phyloP scores from a whole-genome alignment of 805 yeast genomes.

The Metschnikowia reukaufii region DNA sequence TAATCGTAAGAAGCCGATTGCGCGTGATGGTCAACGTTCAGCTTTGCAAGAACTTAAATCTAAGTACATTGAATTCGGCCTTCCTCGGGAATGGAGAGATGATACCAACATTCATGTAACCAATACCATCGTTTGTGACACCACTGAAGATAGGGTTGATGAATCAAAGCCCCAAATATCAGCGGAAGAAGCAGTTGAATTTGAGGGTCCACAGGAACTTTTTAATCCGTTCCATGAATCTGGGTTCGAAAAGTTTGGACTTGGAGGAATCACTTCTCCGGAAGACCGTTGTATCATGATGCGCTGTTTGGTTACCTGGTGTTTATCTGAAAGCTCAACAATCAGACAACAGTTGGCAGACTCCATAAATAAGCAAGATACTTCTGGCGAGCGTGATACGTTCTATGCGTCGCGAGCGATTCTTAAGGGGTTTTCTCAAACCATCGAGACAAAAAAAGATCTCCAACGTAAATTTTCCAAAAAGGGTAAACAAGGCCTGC shows the following conservation, averaged over 20 bases:
- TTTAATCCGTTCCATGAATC: slow-evolving; percentile 25
- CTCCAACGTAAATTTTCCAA: slow-evolving; percentile 31
- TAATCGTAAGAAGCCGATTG: slow-evolving; percentile 36
- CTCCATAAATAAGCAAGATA: slow-evolving; percentile 31
- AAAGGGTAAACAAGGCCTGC: slow-evolving; percentile 19
- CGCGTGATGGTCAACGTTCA: slow-evolving; percentile 22
- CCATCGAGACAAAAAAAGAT: slow-evolving; percentile 32
- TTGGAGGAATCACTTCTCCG: slow-evolving; percentile 32
- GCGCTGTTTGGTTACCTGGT: slow-evolving; percentile 39
- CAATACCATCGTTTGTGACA: slow-evolving; percentile 7
- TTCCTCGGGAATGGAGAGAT: slow-evolving; percentile 43
- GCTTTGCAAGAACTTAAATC: slow-evolving; percentile 38
- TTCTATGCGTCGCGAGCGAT: slow-evolving; percentile 36
- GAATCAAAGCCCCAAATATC: slow-evolving; percentile 23
- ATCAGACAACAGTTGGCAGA: slow-evolving; percentile 28
- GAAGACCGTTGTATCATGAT: slow-evolving; percentile 36
- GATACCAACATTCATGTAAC: slow-evolving; percentile 12
- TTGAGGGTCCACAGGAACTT: slow-evolving; percentile 16
- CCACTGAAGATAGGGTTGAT: slow-evolving; percentile 24
- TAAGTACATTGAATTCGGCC: slow-evolving; percentile 27
- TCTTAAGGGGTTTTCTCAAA: slow-evolving; percentile 35
- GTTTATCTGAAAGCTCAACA: slow-evolving; percentile 31
- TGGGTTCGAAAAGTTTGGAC: slow-evolving; percentile 34
- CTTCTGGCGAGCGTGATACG: slow-evolving; percentile 41
- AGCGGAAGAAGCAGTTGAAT: slow-evolving; percentile 14